Evolutionary conservation across 2,329 filamentous ascomycete species (phyloP), one percentile per base, ranked within the genome.

Genomic region (Ophiostoma ulmi): DNA sequence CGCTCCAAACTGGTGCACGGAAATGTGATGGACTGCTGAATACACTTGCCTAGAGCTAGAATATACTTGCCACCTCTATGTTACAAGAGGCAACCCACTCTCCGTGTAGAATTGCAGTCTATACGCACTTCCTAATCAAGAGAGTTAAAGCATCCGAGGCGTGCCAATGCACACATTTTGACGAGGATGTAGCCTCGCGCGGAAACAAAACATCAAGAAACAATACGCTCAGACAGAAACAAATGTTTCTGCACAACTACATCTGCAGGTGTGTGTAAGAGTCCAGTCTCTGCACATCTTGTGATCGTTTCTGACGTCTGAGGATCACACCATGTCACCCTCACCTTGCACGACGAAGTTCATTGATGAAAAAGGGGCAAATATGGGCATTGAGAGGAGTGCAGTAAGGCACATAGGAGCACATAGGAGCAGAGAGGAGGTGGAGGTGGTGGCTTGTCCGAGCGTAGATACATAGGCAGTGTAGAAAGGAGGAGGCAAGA

Each of bases 161-260:
- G 10, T 48, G 5, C 14, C 4, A n/a, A 20, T 3, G 44, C 44
- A 20, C 7, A 10, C 52, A 14, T 13, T 58, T 58, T 14, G 7
- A 13, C 1, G 0, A 4, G 5, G 52, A 31, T 26, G 11, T 13
- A 58, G 10, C n/a, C 52, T 26, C 5, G 22, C 10, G 8, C 3
- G n/a, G 52, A 58, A 58, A 58, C 22, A 58, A 58, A 58, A 58
- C n/a, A 48, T n/a, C 13, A 5, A 26, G 52, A 58, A 58, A 58
- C 52, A 58, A 58, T 58, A 58, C 52, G 52, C 52, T 58, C 52
- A 58, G 52, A 58, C 52, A 14, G 8, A 58, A 58, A 58, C 52
- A 58, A 26, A 14, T 11, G 0, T 58, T 13, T 58, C 8, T 58
- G 10, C 7, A 58, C 44, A n/a, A n/a, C 44, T 20, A 48, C 5